Percentiles rank a stretch among this genome's conserved stretches.
Conservation (phyloP, 83 land plant species). For the Picea abies region DNA sequence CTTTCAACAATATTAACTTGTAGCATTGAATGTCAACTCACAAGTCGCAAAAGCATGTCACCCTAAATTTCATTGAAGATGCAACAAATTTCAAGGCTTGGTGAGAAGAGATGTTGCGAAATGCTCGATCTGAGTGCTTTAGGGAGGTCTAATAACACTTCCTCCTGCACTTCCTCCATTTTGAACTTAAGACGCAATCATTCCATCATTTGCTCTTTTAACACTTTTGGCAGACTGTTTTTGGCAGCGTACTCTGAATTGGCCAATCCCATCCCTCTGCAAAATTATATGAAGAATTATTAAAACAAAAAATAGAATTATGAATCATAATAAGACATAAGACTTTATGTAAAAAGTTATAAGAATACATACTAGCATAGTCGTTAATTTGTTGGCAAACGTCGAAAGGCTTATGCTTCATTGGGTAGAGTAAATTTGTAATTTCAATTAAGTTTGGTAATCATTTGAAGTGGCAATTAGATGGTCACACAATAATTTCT, state of each 20-base stretch:
- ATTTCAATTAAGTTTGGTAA: no score
- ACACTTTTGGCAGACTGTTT: conserved; percentile 50
- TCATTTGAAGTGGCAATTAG: no score
- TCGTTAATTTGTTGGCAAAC: no score
- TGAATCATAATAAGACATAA: no score
- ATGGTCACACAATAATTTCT: no score
- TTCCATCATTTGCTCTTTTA: conserved; percentile 66
- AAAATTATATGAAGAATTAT: no score
- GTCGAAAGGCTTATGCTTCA: no score
- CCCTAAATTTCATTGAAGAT: conserved; percentile 59
- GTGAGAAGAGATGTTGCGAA: conserved; percentile 50
- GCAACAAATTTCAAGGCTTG: conserved; percentile 46
- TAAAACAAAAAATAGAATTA: no score
- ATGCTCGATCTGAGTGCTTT: conserved; percentile 62
- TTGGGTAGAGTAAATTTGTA: no score
- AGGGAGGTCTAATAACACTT: conserved; percentile 48
- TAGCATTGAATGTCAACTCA: conserved; percentile 5
- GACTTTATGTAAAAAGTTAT: no score
- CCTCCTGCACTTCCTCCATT: conserved; percentile 53
- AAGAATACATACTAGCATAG: no score
- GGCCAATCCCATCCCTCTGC: conserved; percentile 66
- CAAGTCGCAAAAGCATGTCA: conserved; percentile 55
- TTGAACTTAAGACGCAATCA: conserved; percentile 60
- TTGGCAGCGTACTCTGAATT: conserved; percentile 49
- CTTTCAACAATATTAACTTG: neutral